Evolutionary conservation across 2,329 filamentous ascomycete genomes (phyloP).

Genomic region (Aspergillus terreus): DNA sequence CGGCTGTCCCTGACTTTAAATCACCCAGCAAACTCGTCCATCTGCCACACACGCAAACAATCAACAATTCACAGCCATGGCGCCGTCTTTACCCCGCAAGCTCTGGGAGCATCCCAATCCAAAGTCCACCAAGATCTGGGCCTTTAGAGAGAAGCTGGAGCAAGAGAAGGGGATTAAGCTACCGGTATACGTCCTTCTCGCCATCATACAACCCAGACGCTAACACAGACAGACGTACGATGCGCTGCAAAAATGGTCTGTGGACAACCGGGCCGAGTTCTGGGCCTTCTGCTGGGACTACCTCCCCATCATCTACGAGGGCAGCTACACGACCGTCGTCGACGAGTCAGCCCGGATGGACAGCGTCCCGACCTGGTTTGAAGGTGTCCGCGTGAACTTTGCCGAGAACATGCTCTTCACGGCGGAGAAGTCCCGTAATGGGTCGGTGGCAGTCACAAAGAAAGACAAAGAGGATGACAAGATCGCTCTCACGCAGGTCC

Average conservation of each 20-base stretch:
- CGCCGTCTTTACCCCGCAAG: slow-evolving; percentile 49
- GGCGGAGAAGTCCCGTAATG: slow-evolving; percentile 30
- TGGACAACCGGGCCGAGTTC: slow-evolving; percentile 60
- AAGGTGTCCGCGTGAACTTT: slow-evolving; percentile 69
- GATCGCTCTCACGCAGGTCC: slow-evolving; percentile 66
- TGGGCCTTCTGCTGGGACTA: slow-evolving; percentile 62
- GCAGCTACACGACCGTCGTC: slow-evolving; percentile 57
- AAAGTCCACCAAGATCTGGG: slow-evolving; percentile 60
- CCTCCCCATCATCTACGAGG: slow-evolving; percentile 60
- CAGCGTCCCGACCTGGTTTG: slow-evolving; percentile 71
- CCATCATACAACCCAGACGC: neutral
- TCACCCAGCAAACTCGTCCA: neutral
- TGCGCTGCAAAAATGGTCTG: slow-evolving; percentile 68
- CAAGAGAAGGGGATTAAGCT: slow-evolving; percentile 53
- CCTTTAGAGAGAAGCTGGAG: slow-evolving; percentile 65
- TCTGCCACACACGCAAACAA: too few relatives aligned
- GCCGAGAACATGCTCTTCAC: slow-evolving; percentile 76
- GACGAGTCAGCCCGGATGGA: slow-evolving; percentile 70
- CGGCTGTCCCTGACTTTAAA: too few relatives aligned
- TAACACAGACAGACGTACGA: slow-evolving; percentile 41
- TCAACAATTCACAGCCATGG: slow-evolving; percentile 8
- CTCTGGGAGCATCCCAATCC: slow-evolving; percentile 66
- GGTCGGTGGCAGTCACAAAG: slow-evolving; percentile 47
- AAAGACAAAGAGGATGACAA: slow-evolving; percentile 66
- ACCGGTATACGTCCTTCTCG: slow-evolving; percentile 43